These are phyloP conservation scores for Plantago coronopus DNA, from an alignment of 305 asterid species.

Conservation along the genomic window DNA sequence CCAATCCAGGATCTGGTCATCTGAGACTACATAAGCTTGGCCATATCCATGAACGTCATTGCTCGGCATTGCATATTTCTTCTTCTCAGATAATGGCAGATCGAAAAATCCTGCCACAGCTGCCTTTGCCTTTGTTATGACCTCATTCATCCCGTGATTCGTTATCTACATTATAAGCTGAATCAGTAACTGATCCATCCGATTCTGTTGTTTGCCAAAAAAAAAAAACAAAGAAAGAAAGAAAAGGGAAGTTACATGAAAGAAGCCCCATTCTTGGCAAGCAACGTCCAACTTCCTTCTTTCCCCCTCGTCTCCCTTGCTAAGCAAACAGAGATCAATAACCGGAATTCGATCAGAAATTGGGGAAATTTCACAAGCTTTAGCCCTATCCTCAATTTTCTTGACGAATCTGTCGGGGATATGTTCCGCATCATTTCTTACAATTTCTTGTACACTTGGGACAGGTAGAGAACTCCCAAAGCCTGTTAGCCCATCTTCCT, in stretches of 20 bases:
- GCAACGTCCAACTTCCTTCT: slow-evolving; percentile 36
- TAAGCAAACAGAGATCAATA: slow-evolving; percentile 35
- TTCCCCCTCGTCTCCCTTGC: slow-evolving; percentile 31
- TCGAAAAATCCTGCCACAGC: slow-evolving; percentile 33
- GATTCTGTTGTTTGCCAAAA: not conserved
- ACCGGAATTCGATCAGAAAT: slow-evolving; percentile 27
- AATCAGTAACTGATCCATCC: not conserved
- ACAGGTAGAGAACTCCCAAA: slow-evolving; percentile 42
- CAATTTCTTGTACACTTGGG: slow-evolving; percentile 49
- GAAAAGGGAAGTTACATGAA: slow-evolving; percentile 32
- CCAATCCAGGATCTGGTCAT: slow-evolving; percentile 47
- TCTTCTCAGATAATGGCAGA: slow-evolving; percentile 44
- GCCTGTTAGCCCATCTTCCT: slow-evolving; percentile 29
- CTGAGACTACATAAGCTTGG: slow-evolving; percentile 36
- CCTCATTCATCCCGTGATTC: slow-evolving; percentile 36
- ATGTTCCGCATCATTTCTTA: slow-evolving; percentile 25
- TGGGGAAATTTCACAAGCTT: not conserved
- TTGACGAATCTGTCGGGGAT: slow-evolving; percentile 39
- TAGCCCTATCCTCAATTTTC: slow-evolving; percentile 30
- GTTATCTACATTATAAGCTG: not conserved
- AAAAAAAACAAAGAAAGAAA: not conserved
- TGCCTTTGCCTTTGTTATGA: slow-evolving; percentile 29
- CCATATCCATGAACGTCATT: slow-evolving; percentile 54
- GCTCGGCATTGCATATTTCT: slow-evolving; percentile 35
- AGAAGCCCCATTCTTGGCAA: slow-evolving; percentile 54